Base-by-base conservation (phyloP, 2,329 filamentous ascomycete genomes). In the Chaetomium olivaceum region DNA sequence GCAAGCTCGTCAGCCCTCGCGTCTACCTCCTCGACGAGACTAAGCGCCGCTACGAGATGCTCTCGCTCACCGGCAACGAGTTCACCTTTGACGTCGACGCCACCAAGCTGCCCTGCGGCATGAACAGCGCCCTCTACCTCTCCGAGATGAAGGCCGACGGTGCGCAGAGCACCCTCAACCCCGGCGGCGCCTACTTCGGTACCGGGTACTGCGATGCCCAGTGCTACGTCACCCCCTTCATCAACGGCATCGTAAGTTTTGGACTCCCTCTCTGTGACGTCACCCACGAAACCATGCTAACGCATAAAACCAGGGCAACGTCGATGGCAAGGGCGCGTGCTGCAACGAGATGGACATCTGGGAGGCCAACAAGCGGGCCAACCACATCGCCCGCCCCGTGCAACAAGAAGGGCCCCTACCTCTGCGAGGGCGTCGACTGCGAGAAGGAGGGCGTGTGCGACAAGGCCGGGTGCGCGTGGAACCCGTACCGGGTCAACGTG, bases 51-150 rank as follows among this genome's bases (percentile, higher is more conserved):
- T 89, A 89, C 73, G 76, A 87, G 76, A 80, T 83, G 70, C 81
- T 89, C 74, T 79, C 84, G 67, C 78, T 88, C 58, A 78, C 83
- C 60, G 83, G 83, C 76, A 77, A 83, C 71, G 87, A 89, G 74
- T 83, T 89, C 73, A 83, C 83, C 16, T 88, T 89, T 64, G 86
- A 88, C 62, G 86, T 88, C 14, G 86, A 89, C 74, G 80, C 87
- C 57, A 86, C 85, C 55, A 81, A 83, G 69, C 79, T 89, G 31
- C 82, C 83, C 55, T 89, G 87, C 72, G 87, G 87, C 68, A 77
- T 89, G 71, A 89, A 89, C 76, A 86, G 85, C 63, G 87, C 87
- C n/a, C 76, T 89, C 48, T 89, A 89, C 78, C 82, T 89, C 43
- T 80, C 84, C 31, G 79, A 81, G 74, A 82, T 82, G 80, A 81